phyloP scores from a whole-genome alignment of 495 filamentous ascomycete genomes.

The Sabuloglossum arenarium region DNA sequence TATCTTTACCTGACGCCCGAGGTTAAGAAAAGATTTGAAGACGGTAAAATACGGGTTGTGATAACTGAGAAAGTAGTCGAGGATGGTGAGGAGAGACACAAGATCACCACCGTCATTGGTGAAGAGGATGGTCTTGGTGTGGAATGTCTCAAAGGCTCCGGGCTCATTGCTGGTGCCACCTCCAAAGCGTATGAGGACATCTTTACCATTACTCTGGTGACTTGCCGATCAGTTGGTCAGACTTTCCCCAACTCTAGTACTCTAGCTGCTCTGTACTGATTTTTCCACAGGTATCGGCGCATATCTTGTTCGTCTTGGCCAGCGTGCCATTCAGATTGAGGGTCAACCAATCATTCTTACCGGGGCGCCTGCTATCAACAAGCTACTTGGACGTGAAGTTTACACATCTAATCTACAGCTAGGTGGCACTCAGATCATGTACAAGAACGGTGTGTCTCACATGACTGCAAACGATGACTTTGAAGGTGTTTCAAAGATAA shows the following conservation, averaged over 20 bases:
- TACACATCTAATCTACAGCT: constrained; percentile 98
- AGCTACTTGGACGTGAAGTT: constrained; percentile 89
- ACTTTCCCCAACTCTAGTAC: constrained; percentile 5
- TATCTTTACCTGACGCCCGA: constrained; percentile 91
- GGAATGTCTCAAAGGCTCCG: constrained; percentile 90
- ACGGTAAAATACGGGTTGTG: constrained; percentile 57
- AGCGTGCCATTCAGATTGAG: constrained; percentile 96
- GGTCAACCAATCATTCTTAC: constrained; percentile 98
- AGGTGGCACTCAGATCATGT: constrained; percentile 99
- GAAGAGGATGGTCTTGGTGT: constrained; percentile 92
- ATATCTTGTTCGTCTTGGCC: constrained; percentile 91
- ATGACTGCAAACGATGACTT: constrained; percentile 97
- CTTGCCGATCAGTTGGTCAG: constrained; percentile 81
- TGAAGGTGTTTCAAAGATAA: constrained; percentile 91
- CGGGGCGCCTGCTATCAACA: constrained; percentile 94
- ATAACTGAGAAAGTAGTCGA: constrained; percentile 74
- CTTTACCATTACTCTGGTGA: constrained; percentile 95
- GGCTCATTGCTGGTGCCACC: constrained; percentile 93
- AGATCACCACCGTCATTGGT: constrained; percentile 87
- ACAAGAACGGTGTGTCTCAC: constrained; percentile 97
- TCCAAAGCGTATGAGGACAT: constrained; percentile 96
- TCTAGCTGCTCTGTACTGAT: constrained; percentile 1
- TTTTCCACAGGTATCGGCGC: constrained; percentile 60
- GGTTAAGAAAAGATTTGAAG: constrained; percentile 72
- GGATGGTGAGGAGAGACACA: constrained; percentile 77